phyloP scores from a whole-genome alignment of 108 stramenopile species.

The Conticribra guillardii region DNA sequence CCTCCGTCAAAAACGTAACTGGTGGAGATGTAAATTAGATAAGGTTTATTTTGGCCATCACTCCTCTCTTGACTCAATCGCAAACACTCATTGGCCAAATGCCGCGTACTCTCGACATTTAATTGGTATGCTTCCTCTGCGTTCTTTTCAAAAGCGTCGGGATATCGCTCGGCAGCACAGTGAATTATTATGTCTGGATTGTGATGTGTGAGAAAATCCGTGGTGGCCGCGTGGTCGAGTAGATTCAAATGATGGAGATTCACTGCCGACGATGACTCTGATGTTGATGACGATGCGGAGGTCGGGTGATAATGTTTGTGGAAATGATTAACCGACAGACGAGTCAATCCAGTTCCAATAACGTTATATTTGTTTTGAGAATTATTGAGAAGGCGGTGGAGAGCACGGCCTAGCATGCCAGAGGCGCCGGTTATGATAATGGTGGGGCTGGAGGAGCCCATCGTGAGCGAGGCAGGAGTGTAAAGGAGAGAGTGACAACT shows the following conservation, averaged over 20 bases:
- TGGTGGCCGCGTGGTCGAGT: conserved; percentile 21
- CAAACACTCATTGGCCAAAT: conserved; percentile 24
- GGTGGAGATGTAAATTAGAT: conserved; percentile 37
- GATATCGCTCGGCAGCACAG: conserved; percentile 40
- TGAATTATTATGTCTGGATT: conserved; percentile 36
- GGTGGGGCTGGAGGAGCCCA: conserved; percentile 5
- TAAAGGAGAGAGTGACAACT: not conserved
- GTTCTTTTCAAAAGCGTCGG: conserved; percentile 35
- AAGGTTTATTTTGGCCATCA: conserved; percentile 2
- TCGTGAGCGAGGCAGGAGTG: not conserved
- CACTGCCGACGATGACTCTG: not conserved
- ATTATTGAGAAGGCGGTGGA: conserved; percentile 24
- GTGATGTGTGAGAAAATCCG: conserved; percentile 8
- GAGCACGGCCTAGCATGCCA: conserved; percentile 42
- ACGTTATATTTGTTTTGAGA: not conserved
- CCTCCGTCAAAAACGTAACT: conserved; percentile 46
- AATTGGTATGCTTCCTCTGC: conserved; percentile 21
- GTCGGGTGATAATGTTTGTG: conserved; percentile 21
- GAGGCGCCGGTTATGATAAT: conserved; percentile 40
- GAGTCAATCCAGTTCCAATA: conserved; percentile 25
- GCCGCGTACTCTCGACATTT: conserved; percentile 31
- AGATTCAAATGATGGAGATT: conserved; percentile 22
- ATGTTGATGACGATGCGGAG: not conserved
- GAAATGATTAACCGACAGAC: conserved; percentile 21
- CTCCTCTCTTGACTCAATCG: conserved; percentile 8